Conservation (phyloP, 768 basidiomycete species). For the Leucocoprinus leucothites region DNA sequence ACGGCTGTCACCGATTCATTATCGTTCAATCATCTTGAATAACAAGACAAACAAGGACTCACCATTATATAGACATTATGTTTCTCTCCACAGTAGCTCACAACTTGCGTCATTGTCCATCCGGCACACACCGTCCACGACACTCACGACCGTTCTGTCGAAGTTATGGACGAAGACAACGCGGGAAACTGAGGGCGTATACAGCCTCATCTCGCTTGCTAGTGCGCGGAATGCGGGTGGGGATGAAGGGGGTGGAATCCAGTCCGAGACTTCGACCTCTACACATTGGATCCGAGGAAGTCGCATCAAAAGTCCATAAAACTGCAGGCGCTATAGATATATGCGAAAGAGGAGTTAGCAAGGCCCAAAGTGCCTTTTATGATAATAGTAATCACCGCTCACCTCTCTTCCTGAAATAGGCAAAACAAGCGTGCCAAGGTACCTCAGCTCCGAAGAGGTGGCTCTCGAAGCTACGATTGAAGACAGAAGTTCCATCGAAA, state of each 20-base stretch:
- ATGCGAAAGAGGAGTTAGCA: slow-evolving; percentile 6
- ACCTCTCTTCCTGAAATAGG: slow-evolving; percentile 58
- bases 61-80: slow-evolving; percentile 17
- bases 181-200: slow-evolving; percentile 46
- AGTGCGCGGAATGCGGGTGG: slow-evolving; percentile 55
- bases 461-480: slow-evolving; percentile 33
- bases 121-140: slow-evolving; percentile 31
- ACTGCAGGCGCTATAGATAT: slow-evolving; percentile 47
- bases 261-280: slow-evolving; percentile 64
- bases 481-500: slow-evolving; percentile 51
- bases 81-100: slow-evolving; percentile 33
- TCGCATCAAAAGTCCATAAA: slow-evolving; percentile 58
- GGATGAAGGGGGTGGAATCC: slow-evolving; percentile 55
- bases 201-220: slow-evolving; percentile 57
- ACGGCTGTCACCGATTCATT: slow-evolving; percentile 14
- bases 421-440: slow-evolving; percentile 63
- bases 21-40: slow-evolving; percentile 2
- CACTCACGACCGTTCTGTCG: slow-evolving; percentile 49
- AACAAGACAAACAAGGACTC: not conserved
- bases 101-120: slow-evolving; percentile 27
- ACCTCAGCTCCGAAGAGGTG: slow-evolving; percentile 40
- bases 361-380: slow-evolving; percentile 4
- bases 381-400: slow-evolving; percentile 17
- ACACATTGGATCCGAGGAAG: slow-evolving; percentile 48
- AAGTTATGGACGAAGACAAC: slow-evolving; percentile 65